Conservation (phyloP, 225 moss, liverwort and hornwort species). For the Pseudoscleropodium purum region DNA sequence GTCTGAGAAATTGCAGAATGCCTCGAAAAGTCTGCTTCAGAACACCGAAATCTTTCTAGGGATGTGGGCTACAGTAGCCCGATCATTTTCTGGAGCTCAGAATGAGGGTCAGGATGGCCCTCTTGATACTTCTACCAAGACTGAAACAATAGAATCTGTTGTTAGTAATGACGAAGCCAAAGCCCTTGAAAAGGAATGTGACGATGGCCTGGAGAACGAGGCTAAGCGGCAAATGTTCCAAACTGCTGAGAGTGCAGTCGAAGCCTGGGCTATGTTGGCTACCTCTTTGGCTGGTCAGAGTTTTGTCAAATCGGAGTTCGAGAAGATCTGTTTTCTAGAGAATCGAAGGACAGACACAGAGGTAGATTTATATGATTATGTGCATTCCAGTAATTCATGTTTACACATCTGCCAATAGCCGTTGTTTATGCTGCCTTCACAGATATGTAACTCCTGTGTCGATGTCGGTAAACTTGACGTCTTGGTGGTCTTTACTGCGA, state of each 20-base stretch:
- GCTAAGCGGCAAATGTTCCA: constrained; percentile 54
- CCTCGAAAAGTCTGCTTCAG: constrained; percentile 30
- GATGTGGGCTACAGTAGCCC: constrained; percentile 57
- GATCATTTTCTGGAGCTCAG: constrained; percentile 26
- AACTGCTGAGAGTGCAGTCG: constrained; percentile 86
- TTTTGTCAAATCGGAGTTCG: constrained; percentile 79
- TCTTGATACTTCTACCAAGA: neutral
- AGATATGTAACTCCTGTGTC: neutral
- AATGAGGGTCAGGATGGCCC: constrained; percentile 1
- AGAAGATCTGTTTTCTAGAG: constrained; percentile 77
- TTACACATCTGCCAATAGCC: neutral
- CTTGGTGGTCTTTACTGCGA: neutral
- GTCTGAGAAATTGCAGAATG: constrained; percentile 18
- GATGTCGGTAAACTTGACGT: neutral
- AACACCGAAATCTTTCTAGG: constrained; percentile 59
- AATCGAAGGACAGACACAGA: constrained; percentile 77
- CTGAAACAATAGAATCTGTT: neutral
- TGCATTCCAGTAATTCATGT: neutral
- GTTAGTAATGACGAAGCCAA: neutral
- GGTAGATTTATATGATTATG: constrained; percentile 15
- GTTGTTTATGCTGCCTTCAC: neutral
- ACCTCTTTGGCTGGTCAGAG: constrained; percentile 59
- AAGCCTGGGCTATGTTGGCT: constrained; percentile 87
- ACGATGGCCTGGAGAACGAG: constrained; percentile 17
- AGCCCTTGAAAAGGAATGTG: neutral